Conservation (phyloP, 495 filamentous ascomycete genomes). For the Physcia stellaris region DNA sequence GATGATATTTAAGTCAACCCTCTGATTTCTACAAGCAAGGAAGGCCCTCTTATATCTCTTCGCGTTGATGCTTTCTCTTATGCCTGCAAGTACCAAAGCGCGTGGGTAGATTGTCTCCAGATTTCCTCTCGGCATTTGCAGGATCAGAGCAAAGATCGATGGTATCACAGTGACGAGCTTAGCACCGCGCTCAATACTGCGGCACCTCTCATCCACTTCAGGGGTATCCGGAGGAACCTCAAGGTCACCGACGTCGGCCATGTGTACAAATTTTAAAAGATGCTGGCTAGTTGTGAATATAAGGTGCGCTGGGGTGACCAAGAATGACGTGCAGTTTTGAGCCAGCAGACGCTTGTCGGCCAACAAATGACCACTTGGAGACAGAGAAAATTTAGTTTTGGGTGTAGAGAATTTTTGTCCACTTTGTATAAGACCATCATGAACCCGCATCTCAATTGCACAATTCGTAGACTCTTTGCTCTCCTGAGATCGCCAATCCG, state of each 20-base stretch:
- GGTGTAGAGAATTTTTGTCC: background rate
- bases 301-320: slow-evolving; percentile 68
- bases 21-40: slow-evolving; percentile 72
- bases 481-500: background rate
- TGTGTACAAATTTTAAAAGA: slow-evolving; percentile 83
- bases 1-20: slow-evolving; percentile 97
- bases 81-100: slow-evolving; percentile 80
- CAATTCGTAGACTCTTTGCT: background rate
- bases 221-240: slow-evolving; percentile 79
- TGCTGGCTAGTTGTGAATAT: slow-evolving; percentile 87
- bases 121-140: slow-evolving; percentile 93
- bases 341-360: slow-evolving; percentile 59
- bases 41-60: slow-evolving; percentile 78
- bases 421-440: background rate
- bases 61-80: slow-evolving; percentile 61
- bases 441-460: no score
- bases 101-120: slow-evolving; percentile 90
- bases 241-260: slow-evolving; percentile 53
- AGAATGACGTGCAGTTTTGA: slow-evolving; percentile 82
- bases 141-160: slow-evolving; percentile 60
- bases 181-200: slow-evolving; percentile 82
- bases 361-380: slow-evolving; percentile 61
- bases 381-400: slow-evolving; percentile 46
- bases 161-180: slow-evolving; percentile 82
- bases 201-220: slow-evolving; percentile 81